A percentile compares a stretch with the other conserved stretches of the same genome.
These are phyloP conservation scores for Arthrobotrys musiformis DNA, from an alignment of 2,329 filamentous ascomycete genomes.

Conservation along the genomic window DNA sequence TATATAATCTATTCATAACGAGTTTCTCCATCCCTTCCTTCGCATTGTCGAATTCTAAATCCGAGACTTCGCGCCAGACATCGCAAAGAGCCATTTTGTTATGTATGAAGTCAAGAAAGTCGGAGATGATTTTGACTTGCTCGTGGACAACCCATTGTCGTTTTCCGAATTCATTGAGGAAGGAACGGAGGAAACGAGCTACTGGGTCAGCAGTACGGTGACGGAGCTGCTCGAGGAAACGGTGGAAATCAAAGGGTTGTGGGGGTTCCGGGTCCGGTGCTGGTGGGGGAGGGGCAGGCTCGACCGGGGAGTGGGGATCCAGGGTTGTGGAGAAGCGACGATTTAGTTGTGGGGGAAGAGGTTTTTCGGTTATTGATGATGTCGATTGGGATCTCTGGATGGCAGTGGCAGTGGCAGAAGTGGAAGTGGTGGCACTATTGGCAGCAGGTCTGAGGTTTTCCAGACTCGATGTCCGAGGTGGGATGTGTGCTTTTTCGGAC, in stretches of 20 bases:
- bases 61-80: slow-evolving; percentile 93
- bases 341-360: slow-evolving; percentile 31
- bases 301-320: slow-evolving; percentile 39
- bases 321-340: slow-evolving; percentile 51
- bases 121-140: slow-evolving; percentile 97
- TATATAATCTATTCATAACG: slow-evolving; percentile 97
- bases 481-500: slow-evolving; percentile 47
- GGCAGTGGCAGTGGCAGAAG: neutral
- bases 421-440: slow-evolving; percentile 19
- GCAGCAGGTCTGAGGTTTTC: slow-evolving; percentile 48
- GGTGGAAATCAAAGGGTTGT: slow-evolving; percentile 94
- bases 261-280: slow-evolving; percentile 64
- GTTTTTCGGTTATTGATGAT: neutral
- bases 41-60: slow-evolving; percentile 97
- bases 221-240: slow-evolving; percentile 92
- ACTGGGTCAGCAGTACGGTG: slow-evolving; percentile 98
- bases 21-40: slow-evolving; percentile 99
- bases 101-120: slow-evolving; percentile 94
- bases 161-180: slow-evolving; percentile 92
- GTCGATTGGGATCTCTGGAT: slow-evolving; percentile 2
- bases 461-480: slow-evolving; percentile 51
- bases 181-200: slow-evolving; percentile 93
- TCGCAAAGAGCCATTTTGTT: slow-evolving; percentile 99
- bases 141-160: slow-evolving; percentile 99
- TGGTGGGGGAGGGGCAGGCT: slow-evolving; percentile 65